Conservation (phyloP, 2,329 filamentous ascomycete species). For the Juglanconis juglandina region DNA sequence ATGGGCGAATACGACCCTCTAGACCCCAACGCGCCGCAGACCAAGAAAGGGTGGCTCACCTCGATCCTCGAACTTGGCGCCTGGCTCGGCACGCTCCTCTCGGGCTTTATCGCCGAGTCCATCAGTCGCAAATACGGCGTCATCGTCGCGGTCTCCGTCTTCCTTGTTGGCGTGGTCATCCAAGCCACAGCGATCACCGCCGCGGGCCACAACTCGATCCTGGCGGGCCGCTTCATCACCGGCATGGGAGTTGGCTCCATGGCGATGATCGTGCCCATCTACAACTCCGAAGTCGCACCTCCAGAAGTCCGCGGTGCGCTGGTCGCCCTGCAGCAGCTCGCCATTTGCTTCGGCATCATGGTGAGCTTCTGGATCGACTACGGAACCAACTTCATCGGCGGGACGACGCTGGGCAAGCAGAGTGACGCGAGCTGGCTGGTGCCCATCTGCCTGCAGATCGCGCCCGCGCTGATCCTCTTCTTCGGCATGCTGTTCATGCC, state of each 20-base stretch:
- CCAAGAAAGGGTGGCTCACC: conserved; percentile 58
- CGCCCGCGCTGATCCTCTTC: conserved; percentile 63
- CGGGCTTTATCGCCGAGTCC: conserved; percentile 68
- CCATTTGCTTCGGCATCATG: conserved; percentile 62
- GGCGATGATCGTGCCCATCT: conserved; percentile 56
- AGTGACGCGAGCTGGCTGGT: conserved; percentile 70
- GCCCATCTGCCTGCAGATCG: conserved; percentile 68
- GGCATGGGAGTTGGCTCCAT: conserved; percentile 68
- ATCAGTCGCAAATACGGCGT: conserved; percentile 68
- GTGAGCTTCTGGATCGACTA: conserved; percentile 62
- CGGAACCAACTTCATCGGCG: conserved; percentile 66
- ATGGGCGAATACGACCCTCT: conserved; percentile 53
- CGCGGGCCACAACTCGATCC: conserved; percentile 40
- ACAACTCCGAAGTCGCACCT: conserved; percentile 46
- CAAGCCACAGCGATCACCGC: conserved; percentile 59
- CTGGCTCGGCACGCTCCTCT: conserved; percentile 70
- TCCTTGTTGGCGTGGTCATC: conserved; percentile 67
- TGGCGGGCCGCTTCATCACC: conserved; percentile 25
- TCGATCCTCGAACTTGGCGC: conserved; percentile 73
- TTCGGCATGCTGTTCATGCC: conserved; percentile 77
- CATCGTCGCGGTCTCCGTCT: conserved; percentile 62
- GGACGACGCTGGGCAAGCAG: conserved; percentile 43
- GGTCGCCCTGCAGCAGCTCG: conserved; percentile 48
- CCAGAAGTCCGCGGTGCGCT: conserved; percentile 46
- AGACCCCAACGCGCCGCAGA: conserved; percentile 42